These are phyloP conservation scores for Penicillium sp. DNA, from an alignment of 2,329 filamentous ascomycete species.

Conservation along the genomic window DNA sequence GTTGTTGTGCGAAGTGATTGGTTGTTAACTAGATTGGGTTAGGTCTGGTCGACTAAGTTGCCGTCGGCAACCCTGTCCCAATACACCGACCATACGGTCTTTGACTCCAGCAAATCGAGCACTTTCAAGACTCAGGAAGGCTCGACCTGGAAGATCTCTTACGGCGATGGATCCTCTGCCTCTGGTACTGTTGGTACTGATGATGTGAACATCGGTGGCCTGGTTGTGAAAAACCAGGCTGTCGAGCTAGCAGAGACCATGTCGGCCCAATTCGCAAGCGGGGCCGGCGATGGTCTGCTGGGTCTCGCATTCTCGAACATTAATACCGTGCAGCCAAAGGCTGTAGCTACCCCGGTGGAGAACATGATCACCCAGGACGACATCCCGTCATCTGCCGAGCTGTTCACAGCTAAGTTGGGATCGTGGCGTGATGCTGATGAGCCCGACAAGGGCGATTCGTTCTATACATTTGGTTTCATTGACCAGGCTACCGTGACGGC, in stretches of 20 bases:
- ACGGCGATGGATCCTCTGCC: constrained; percentile 68
- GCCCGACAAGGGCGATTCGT: constrained; percentile 51
- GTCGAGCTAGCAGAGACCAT: constrained; percentile 64
- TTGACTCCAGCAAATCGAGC: constrained; percentile 61
- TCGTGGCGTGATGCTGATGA: constrained; percentile 53
- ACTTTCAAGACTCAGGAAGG: constrained; percentile 55
- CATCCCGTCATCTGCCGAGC: constrained; percentile 53
- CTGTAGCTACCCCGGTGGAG: constrained; percentile 64
- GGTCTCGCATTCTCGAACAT: constrained; percentile 66
- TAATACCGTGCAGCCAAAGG: constrained; percentile 60
- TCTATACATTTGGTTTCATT: constrained; percentile 74
- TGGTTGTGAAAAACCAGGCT: constrained; percentile 61
- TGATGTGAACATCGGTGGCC: constrained; percentile 60
- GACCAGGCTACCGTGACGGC: constrained; percentile 61
- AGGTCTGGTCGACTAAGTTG: constrained; percentile 59
- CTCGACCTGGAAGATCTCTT: constrained; percentile 64
- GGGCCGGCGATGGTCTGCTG: constrained; percentile 63
- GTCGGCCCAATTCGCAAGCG: constrained; percentile 58
- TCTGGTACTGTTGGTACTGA: constrained; percentile 67
- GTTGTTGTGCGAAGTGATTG: constrained; percentile 12
- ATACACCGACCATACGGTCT: constrained; percentile 53
- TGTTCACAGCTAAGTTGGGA: constrained; percentile 67
- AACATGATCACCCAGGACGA: constrained; percentile 65
- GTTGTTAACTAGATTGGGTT: constrained; percentile 3
- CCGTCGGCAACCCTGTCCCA: constrained; percentile 36